phyloP scores from a whole-genome alignment of 306 rosid species.

The Citrullus amarus region DNA sequence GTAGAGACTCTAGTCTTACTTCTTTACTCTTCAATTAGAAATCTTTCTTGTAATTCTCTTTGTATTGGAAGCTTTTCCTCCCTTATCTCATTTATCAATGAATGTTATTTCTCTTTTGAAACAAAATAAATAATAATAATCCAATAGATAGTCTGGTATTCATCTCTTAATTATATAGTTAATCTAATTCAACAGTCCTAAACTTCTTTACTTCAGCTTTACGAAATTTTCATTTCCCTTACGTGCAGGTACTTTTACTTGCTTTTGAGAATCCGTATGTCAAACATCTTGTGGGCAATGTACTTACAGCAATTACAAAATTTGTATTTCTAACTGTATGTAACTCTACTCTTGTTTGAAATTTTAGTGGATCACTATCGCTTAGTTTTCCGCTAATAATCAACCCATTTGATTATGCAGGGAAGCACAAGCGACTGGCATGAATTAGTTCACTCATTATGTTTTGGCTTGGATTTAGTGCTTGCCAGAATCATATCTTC shows the following conservation, averaged over 20 bases:
- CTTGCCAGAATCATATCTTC: slow-evolving; percentile 20
- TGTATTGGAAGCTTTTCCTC: too few relatives aligned
- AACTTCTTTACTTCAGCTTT: neutral
- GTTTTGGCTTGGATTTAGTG: slow-evolving; percentile 32
- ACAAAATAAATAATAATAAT: neutral
- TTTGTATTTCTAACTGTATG: slow-evolving; percentile 20
- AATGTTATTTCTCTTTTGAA: too few relatives aligned
- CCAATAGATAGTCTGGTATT: neutral
- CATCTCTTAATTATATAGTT: neutral
- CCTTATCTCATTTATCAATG: too few relatives aligned
- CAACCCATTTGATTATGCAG: slow-evolving; percentile 13
- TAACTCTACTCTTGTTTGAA: neutral
- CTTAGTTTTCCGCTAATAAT: neutral
- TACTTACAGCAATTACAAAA: slow-evolving; percentile 15
- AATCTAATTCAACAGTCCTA: neutral
- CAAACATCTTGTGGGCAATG: slow-evolving; percentile 29
- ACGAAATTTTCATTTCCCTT: neutral
- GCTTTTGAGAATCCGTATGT: slow-evolving; percentile 17
- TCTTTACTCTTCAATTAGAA: too few relatives aligned
- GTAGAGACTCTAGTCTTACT: too few relatives aligned
- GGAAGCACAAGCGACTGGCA: slow-evolving; percentile 24
- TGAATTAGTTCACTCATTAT: slow-evolving; percentile 26
- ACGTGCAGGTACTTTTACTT: slow-evolving; percentile 21
- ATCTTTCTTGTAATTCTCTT: too few relatives aligned
- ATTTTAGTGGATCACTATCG: neutral